Evolutionary conservation across 176 grass and related monocot genomes (phyloP), one percentile per base, ranked within the genome.

Genomic region (Alloteropsis semialata): DNA sequence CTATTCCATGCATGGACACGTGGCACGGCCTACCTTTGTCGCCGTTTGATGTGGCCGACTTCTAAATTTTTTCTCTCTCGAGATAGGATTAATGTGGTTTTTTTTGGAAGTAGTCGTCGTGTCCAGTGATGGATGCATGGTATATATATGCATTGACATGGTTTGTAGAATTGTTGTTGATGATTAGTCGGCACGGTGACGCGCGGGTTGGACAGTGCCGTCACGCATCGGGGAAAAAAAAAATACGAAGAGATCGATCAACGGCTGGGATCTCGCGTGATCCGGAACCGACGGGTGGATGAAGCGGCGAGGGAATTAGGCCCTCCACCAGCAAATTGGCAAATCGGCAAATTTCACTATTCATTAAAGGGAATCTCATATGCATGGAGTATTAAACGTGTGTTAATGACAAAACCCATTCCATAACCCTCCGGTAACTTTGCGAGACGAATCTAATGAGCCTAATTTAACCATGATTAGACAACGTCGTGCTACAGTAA

Each of bases 101-200:
- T n/a, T 24, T 65, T 21, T 27, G 10, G 39, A 59, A 69, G 61
- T 87, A 60, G 61, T 87, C 78, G 14, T 69, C 16, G 8, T 50
- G 18, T 69, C 22, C 8, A 69, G 11, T 33, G 33, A 38, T 50
- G 15, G 18, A 36, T n/a, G n/a, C n/a, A n/a, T n/a, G n/a, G n/a
- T n/a, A n/a, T n/a, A n/a, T n/a, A n/a, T n/a, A n/a, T n/a, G n/a
- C n/a, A n/a, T n/a, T n/a, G n/a, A n/a, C n/a, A n/a, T 78, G 45
- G 15, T 27, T 24, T 71, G n/a, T n/a, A n/a, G n/a, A 36, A 36
- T 22, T 34, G 84, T 77, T 36, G 43, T 65, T 30, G 78, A 81
- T 69, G 78, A 81, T 81, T 69, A 57, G 64, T 56, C 78, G 3
- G 34, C 22, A 38, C 30, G 15, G 43, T 79, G 41, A 78, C 41